A percentile compares a stretch with the other conserved stretches of the same genome.
These are phyloP conservation scores for Tubosaeta sp. DNA, from an alignment of 768 basidiomycete species.

Conservation along the genomic window DNA sequence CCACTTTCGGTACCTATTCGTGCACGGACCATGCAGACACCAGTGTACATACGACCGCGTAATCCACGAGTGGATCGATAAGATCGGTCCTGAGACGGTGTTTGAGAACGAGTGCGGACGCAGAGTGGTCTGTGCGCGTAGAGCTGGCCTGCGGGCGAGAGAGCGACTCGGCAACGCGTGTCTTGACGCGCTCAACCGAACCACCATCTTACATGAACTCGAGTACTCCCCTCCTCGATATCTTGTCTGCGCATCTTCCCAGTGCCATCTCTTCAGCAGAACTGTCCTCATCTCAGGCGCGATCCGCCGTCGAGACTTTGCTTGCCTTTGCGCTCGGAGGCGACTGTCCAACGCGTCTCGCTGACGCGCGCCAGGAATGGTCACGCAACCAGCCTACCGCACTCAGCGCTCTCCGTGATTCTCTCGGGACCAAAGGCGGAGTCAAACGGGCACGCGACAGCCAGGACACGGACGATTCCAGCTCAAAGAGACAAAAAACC, in stretches of 20 bases:
- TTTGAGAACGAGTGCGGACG: no score
- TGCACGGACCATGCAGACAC: no score
- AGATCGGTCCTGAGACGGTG: no score
- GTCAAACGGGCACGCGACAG: conserved; percentile 25
- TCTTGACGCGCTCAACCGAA: background rate
- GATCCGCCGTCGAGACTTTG: conserved; percentile 20
- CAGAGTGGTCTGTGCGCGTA: no score
- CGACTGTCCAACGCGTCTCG: conserved; percentile 18
- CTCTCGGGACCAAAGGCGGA: conserved; percentile 2
- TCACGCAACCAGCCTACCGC: conserved; percentile 18
- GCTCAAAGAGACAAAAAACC: conserved; percentile 21
- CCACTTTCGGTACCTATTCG: no score
- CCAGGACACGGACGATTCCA: conserved; percentile 8
- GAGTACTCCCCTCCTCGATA: conserved; percentile 25
- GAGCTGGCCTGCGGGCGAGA: no score
- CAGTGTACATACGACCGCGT: no score
- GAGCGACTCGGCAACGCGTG: no score
- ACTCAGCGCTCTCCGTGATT: conserved; percentile 18
- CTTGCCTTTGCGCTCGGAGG: conserved; percentile 30
- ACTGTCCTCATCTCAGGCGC: conserved; percentile 1
- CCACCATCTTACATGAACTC: conserved; percentile 10
- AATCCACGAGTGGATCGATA: no score
- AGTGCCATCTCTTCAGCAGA: conserved; percentile 3
- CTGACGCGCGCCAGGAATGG: conserved; percentile 22
- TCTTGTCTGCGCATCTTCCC: conserved; percentile 20